phyloP scores from a whole-genome alignment of 768 basidiomycete species.

The Boletales sp. region DNA sequence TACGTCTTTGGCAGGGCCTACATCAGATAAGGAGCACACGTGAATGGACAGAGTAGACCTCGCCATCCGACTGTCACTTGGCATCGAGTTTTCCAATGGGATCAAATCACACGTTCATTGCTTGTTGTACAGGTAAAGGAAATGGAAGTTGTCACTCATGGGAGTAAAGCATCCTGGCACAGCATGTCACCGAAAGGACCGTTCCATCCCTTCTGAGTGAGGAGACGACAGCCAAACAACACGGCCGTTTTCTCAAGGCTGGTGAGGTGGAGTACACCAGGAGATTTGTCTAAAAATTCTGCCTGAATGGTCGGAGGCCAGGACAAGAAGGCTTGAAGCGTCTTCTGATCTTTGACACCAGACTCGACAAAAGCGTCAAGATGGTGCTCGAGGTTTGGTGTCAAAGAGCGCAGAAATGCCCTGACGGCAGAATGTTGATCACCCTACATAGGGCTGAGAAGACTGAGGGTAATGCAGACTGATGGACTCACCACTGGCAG shows the following conservation, averaged over 20 bases:
- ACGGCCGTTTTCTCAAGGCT: slow-evolving; percentile 18
- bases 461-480: too few relatives aligned
- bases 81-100: too few relatives aligned
- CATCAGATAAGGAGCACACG: too few relatives aligned
- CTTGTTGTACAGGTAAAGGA: neutral
- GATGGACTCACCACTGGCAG: too few relatives aligned
- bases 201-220: slow-evolving; percentile 4
- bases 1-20: too few relatives aligned
- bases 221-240: slow-evolving; percentile 7
- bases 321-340: slow-evolving; percentile 20
- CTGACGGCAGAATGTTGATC: neutral
- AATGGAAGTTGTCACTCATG: neutral
- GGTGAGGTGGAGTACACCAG: slow-evolving; percentile 12
- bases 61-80: too few relatives aligned
- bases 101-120: neutral
- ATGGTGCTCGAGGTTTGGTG: slow-evolving; percentile 19
- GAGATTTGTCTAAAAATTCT: slow-evolving; percentile 14
- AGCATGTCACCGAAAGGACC: neutral
- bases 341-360: slow-evolving; percentile 21
- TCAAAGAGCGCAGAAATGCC: slow-evolving; percentile 18
- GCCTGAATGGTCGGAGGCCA: slow-evolving; percentile 18
- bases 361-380: slow-evolving; percentile 17
- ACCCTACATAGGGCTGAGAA: too few relatives aligned
- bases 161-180: neutral
- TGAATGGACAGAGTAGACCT: too few relatives aligned